Evolutionary conservation across 1,284 basidiomycete genomes (phyloP).

Genomic region (Inonotus obliquus): DNA sequence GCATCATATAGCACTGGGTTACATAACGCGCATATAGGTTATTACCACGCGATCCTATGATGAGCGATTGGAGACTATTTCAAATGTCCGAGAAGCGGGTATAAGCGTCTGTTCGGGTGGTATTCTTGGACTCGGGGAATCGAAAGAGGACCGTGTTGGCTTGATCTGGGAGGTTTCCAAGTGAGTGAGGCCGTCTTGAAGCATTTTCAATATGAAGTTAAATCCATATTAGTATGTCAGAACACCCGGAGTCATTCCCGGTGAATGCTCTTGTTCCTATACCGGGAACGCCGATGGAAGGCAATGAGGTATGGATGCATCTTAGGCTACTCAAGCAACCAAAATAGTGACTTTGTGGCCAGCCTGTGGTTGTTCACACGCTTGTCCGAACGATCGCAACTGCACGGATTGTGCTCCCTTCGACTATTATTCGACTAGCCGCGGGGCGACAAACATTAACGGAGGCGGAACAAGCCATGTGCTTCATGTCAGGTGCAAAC

Average conservation of each 20-base stretch:
- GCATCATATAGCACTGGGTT: constrained; percentile 14
- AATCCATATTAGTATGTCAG: constrained; percentile 64
- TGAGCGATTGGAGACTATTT: constrained; percentile 87
- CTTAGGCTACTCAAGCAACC: constrained; percentile 18
- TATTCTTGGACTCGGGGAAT: constrained; percentile 92
- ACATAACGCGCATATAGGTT: constrained; percentile 47
- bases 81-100: constrained; percentile 88
- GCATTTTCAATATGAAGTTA: not conserved
- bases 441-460: constrained; percentile 88
- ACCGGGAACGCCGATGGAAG: constrained; percentile 67
- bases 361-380: constrained; percentile 80
- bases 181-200: constrained; percentile 41
- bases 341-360: constrained; percentile 9
- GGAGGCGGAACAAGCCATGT: constrained; percentile 95
- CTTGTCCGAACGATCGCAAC: constrained; percentile 94
- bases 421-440: constrained; percentile 92
- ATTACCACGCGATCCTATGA: constrained; percentile 96
- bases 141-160: constrained; percentile 87
- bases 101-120: constrained; percentile 98
- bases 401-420: constrained; percentile 87
- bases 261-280: constrained; percentile 92
- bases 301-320: constrained; percentile 54
- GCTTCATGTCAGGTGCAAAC: constrained; percentile 98
- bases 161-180: constrained; percentile 92
- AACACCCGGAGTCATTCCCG: constrained; percentile 97